Evolutionary conservation across 1,284 basidiomycete genomes (phyloP).

Genomic region (Abortiporus biennis): DNA sequence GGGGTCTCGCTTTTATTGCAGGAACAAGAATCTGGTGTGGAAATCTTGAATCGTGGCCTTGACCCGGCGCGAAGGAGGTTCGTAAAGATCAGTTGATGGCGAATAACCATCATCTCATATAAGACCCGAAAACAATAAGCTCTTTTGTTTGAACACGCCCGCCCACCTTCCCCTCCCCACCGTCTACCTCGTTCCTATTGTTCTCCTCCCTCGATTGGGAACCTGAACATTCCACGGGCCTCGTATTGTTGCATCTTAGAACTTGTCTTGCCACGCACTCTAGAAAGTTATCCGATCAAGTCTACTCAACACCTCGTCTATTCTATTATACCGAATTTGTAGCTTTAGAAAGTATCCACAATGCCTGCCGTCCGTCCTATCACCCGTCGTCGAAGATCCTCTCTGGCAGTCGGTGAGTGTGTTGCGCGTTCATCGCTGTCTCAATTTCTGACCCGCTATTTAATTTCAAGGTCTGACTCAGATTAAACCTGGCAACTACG

Average conservation of each 20-base stretch:
- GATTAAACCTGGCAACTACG: constrained; percentile 54
- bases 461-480: constrained; percentile 29
- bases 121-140: constrained; percentile 28
- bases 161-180: too few relatives aligned
- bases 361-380: constrained; percentile 31
- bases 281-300: too few relatives aligned
- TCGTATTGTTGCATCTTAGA: constrained; percentile 1
- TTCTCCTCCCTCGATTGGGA: constrained; percentile 22
- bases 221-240: constrained; percentile 3
- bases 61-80: not conserved
- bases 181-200: constrained; percentile 12
- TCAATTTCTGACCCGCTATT: not conserved
- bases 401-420: constrained; percentile 33
- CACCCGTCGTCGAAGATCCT: constrained; percentile 35
- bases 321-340: constrained; percentile 8
- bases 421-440: constrained; percentile 1
- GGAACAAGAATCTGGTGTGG: too few relatives aligned
- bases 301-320: constrained; percentile 6
- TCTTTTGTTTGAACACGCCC: constrained; percentile 10
- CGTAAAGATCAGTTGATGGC: not conserved
- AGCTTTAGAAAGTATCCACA: constrained; percentile 16
- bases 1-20: too few relatives aligned
- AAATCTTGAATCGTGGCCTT: not conserved
- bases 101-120: constrained; percentile 20
- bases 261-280: not conserved